Base-by-base conservation (phyloP, 129 eudicot species). In the Lonicera japonica region DNA sequence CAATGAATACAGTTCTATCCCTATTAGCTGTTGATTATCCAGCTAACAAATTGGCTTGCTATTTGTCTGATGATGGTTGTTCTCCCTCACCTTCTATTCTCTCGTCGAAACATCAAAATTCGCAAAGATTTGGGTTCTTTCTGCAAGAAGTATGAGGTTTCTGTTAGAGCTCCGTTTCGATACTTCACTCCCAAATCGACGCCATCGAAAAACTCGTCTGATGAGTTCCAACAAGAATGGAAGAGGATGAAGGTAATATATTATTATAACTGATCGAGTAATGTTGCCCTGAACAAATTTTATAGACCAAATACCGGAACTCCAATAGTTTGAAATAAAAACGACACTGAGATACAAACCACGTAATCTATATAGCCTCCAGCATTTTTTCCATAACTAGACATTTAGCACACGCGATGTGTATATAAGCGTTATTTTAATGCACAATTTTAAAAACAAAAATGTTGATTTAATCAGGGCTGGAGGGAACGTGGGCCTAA, bases 21-120 rank as follows among this genome's bases (percentile, higher is more conserved):
- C 58, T 77, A 59, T 62, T 81, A 58, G 83, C 86, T 2, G 80
- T 70, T 9, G 77, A 81, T 70, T 81, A 70, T 77, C 86, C 86
- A 3, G 63, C 72, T 20, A 22, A 68, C 60, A 81, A 77, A 45
- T 56, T 81, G 63, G 77, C 82, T 61, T 74, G 79, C 36, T 81
- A 77, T 67, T 47, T 81, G 15, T 81, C 86, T 10, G 86, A 81
- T 9, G 86, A 81, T n/a, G 83, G 83, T 1, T 75, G 79, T 40
- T 81, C 86, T 10, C 72, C 77, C 64, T 76, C 46, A 73, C 72
- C 1, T 69, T 34, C 13, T 81, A 61, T 41, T 60, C 86, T 14
- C 82, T 81, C 24, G 48, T 73, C 2, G 86, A 81, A 57, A 56
- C 86, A 36, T 65, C 67, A 5, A 66, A 77, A 4, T 81, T 73